phyloP scores from a whole-genome alignment of 148 eudicot genomes.

The Rhododendron henanense region DNA sequence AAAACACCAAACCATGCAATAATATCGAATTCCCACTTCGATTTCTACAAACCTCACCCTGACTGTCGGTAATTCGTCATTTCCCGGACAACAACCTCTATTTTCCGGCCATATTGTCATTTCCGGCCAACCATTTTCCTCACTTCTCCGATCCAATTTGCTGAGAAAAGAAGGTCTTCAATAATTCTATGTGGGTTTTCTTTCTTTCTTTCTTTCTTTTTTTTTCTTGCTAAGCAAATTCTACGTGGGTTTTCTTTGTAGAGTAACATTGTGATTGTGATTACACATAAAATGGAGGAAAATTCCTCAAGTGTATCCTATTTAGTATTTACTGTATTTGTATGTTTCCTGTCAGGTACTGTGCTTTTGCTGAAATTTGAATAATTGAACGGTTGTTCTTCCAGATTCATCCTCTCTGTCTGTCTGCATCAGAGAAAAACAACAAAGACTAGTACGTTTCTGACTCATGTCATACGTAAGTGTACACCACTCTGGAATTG shows the following conservation, averaged over 20 bases:
- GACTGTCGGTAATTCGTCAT: neutral
- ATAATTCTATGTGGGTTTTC: neutral
- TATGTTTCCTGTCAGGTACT: neutral
- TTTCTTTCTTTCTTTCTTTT: neutral
- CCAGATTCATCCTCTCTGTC: neutral
- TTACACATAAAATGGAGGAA: neutral
- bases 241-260: conserved; percentile 1
- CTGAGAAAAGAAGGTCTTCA: conserved; percentile 7
- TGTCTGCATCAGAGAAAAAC: neutral
- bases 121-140: conserved; percentile 14
- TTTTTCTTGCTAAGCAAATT: neutral
- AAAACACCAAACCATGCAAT: neutral
- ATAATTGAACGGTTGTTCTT: neutral
- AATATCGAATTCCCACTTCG: conserved; percentile 4
- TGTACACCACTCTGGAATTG: neutral
- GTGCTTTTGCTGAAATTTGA: neutral
- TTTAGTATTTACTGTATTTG: neutral
- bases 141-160: neutral
- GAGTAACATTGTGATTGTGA: neutral
- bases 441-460: neutral
- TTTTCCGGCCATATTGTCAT: conserved; percentile 18
- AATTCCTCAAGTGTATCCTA: neutral
- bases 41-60: conserved; percentile 12
- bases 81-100: conserved; percentile 1
- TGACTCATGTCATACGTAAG: neutral